Evolutionary conservation across 1,139 yeast species (phyloP).

Genomic region (Sugiyamaella castrensis): DNA sequence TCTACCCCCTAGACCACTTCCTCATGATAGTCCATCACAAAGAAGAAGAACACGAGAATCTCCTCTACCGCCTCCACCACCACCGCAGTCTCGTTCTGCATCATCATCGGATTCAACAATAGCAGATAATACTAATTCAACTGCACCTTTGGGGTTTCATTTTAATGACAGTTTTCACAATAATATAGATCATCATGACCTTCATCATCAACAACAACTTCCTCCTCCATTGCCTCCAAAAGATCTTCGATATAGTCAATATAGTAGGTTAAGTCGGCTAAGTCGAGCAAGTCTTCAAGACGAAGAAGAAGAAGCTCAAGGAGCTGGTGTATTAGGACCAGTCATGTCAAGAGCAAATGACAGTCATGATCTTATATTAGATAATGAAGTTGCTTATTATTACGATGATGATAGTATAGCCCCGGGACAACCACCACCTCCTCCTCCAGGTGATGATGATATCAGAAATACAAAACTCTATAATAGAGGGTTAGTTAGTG

Average conservation of each 20-base stretch:
- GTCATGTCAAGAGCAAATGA: slow-evolving; percentile 5
- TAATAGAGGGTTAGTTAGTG: no score
- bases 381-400: neutral
- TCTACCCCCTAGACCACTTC: neutral
- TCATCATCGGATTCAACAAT: no score
- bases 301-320: slow-evolving; percentile 4
- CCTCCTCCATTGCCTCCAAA: slow-evolving; percentile 11
- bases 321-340: slow-evolving; percentile 5
- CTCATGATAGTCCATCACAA: neutral
- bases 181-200: neutral
- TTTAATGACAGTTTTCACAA: slow-evolving; percentile 1
- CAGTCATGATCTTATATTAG: slow-evolving; percentile 8
- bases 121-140: no score
- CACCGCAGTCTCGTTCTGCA: neutral
- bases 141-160: neutral
- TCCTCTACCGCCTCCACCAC: slow-evolving; percentile 7
- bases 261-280: slow-evolving; percentile 1
- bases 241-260: slow-evolving; percentile 5
- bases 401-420: no score
- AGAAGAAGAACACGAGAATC: neutral
- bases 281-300: slow-evolving; percentile 1
- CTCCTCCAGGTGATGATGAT: no score
- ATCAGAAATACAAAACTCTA: no score
- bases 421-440: no score
- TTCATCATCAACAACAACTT: neutral